phyloP scores from a whole-genome alignment of 805 yeast genomes.

The Debaryomyces castellii region DNA sequence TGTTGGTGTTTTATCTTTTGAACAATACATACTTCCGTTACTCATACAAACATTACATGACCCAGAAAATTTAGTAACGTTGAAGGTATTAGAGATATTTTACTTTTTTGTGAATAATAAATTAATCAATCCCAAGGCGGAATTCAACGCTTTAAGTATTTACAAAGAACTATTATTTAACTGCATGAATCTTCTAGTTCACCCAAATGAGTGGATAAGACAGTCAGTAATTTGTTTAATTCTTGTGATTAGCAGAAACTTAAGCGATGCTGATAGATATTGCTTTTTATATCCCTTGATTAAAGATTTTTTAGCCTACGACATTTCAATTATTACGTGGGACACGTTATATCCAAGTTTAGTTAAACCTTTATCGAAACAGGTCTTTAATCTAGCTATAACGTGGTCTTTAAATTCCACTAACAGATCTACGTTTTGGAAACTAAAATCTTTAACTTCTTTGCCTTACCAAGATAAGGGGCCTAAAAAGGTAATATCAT shows the following conservation, averaged over 20 bases:
- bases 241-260: constrained; percentile 57
- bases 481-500: constrained; percentile 20
- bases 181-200: constrained; percentile 60
- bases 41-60: constrained; percentile 81
- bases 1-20: constrained; percentile 79
- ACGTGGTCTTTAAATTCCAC: constrained; percentile 70
- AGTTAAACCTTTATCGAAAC: constrained; percentile 64
- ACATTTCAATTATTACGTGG: constrained; percentile 67
- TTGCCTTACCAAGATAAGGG: constrained; percentile 7
- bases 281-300: constrained; percentile 83
- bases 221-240: constrained; percentile 64
- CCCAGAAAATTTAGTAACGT: constrained; percentile 77
- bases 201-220: constrained; percentile 86
- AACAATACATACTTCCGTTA: constrained; percentile 84
- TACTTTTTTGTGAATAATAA: constrained; percentile 27
- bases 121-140: constrained; percentile 32
- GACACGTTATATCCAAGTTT: constrained; percentile 64
- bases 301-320: constrained; percentile 73
- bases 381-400: constrained; percentile 60
- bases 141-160: constrained; percentile 38
- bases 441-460: constrained; percentile 33
- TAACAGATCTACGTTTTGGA: constrained; percentile 77
- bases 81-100: constrained; percentile 57
- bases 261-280: constrained; percentile 75
- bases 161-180: constrained; percentile 34